Evolutionary conservation across 164 flowering plant genomes (phyloP).

Genomic region (Pachysandra terminalis): DNA sequence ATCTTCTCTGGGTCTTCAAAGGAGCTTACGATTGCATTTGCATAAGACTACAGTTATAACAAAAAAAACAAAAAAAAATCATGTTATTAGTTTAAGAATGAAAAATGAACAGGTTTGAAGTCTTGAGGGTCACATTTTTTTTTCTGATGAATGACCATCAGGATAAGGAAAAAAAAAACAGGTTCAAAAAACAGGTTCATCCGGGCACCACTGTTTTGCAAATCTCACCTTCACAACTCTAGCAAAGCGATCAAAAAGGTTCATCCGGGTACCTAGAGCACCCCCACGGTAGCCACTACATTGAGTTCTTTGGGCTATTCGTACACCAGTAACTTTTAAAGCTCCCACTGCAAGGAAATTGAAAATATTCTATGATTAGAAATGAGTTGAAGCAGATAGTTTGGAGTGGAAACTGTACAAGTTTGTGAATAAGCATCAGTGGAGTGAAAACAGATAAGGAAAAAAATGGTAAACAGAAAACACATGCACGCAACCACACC

Average conservation of each 20-base stretch:
- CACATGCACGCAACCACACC: too few species aligned
- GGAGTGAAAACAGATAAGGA: background rate
- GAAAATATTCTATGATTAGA: background rate
- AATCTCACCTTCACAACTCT: slow-evolving; percentile 76
- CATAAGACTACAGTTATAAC: slow-evolving; percentile 73
- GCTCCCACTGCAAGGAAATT: slow-evolving; percentile 21
- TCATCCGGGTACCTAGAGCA: slow-evolving; percentile 61
- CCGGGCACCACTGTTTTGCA: slow-evolving; percentile 24
- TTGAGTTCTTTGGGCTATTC: slow-evolving; percentile 23
- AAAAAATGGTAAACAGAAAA: too few species aligned
- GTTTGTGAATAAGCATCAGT: background rate
- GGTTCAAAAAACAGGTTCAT: slow-evolving; percentile 65
- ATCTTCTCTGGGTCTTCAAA: slow-evolving; percentile 98
- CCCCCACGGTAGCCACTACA: slow-evolving; percentile 47
- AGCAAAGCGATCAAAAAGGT: slow-evolving; percentile 88
- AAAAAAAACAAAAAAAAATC: too few species aligned
- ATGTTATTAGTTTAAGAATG: background rate
- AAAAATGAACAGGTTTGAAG: background rate
- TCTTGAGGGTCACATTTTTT: background rate
- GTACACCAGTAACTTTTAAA: slow-evolving; percentile 36
- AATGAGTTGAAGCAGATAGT: background rate
- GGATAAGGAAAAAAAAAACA: background rate
- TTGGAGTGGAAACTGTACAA: background rate
- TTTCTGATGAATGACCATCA: too few species aligned
- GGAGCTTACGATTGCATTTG: slow-evolving; percentile 76